phyloP scores from a whole-genome alignment of 805 yeast genomes.

The Saturnispora dispora region DNA sequence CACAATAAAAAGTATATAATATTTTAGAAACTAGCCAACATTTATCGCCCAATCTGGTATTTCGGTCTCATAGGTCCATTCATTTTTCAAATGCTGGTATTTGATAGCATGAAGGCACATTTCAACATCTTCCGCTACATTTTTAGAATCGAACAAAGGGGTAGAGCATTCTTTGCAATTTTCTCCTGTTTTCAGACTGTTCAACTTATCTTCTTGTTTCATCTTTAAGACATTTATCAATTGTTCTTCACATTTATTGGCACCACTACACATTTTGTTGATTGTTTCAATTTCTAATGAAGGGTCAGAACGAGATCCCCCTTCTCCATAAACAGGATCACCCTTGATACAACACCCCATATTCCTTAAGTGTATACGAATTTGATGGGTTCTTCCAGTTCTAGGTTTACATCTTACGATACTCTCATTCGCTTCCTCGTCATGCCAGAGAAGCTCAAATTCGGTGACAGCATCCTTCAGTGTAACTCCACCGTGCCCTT shows the following conservation, averaged over 20 bases:
- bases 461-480: conserved; percentile 17
- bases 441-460: conserved; percentile 25
- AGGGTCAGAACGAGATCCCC: conserved; percentile 7
- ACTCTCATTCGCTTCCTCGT: conserved; percentile 27
- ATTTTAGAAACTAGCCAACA: background rate
- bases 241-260: background rate
- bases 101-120: conserved; percentile 42
- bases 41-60: conserved; percentile 40
- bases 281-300: conserved; percentile 3
- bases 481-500: conserved; percentile 20
- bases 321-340: conserved; percentile 26
- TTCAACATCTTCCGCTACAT: conserved; percentile 23
- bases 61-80: conserved; percentile 33
- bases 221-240: background rate
- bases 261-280: background rate
- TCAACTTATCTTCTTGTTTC: conserved; percentile 1
- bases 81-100: conserved; percentile 26
- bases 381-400: conserved; percentile 51
- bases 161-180: conserved; percentile 31
- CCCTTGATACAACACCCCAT: conserved; percentile 31
- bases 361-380: conserved; percentile 44
- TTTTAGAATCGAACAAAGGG: conserved; percentile 25
- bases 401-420: conserved; percentile 40
- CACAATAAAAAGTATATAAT: background rate
- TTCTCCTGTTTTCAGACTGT: conserved; percentile 8